Conservation (phyloP, 257 asterid species). For the Solanum chiquidenum region DNA sequence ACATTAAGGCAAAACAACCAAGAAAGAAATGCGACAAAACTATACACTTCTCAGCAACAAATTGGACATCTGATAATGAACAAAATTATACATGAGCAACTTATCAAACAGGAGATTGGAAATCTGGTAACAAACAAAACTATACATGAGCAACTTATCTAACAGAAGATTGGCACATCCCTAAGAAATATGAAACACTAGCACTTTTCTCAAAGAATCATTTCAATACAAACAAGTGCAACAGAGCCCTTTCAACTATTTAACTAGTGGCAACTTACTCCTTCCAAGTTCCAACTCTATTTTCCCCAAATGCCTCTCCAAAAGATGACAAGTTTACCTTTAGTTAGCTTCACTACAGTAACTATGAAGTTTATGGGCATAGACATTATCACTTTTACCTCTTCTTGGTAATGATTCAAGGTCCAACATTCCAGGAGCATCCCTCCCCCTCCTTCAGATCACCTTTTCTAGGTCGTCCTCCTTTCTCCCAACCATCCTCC, state of each 20-base stretch:
- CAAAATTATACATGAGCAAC: background rate
- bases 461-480: background rate
- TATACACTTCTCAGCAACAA: background rate
- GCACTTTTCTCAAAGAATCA: background rate
- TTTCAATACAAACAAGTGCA: background rate
- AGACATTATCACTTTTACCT: background rate
- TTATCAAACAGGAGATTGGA: background rate
- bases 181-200: background rate
- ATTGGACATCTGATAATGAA: background rate
- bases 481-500: background rate
- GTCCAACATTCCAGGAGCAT: background rate
- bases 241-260: background rate
- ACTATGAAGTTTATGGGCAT: background rate
- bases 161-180: background rate
- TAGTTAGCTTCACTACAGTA: background rate
- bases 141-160: background rate
- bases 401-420: background rate
- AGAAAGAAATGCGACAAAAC: background rate
- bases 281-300: background rate
- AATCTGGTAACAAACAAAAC: background rate
- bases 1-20: background rate
- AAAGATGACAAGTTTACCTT: background rate
- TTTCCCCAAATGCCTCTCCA: background rate
- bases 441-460: background rate
- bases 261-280: background rate